Conservation (phyloP, 1,284 basidiomycete species). For the Heterobasidion parviporum region DNA sequence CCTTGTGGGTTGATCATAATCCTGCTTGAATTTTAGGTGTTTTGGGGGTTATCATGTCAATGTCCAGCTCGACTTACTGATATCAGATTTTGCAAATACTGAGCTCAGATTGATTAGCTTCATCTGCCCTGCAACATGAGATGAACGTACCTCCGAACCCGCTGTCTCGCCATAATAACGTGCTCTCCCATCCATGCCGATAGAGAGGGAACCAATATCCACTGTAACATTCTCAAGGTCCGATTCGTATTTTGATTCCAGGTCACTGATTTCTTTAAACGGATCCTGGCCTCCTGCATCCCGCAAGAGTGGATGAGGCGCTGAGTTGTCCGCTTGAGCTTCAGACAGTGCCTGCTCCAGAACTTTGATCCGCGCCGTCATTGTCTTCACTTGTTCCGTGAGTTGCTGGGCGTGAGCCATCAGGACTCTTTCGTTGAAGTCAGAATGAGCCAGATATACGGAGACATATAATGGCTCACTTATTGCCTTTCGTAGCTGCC, state of each 20-base stretch:
- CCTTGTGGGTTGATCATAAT: not conserved
- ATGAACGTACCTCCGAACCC: slow-evolving; percentile 32
- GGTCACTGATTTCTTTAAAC: slow-evolving; percentile 2
- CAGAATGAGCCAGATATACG: not conserved
- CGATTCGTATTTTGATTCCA: slow-evolving; percentile 3
- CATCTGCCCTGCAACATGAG: not conserved
- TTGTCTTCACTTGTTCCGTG: slow-evolving; percentile 34
- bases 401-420: slow-evolving; percentile 38
- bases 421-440: slow-evolving; percentile 27
- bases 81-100: slow-evolving; percentile 39
- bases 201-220: slow-evolving; percentile 34
- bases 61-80: slow-evolving; percentile 19
- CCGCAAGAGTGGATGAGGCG: slow-evolving; percentile 1
- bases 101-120: not conserved
- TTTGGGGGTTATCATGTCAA: not conserved
- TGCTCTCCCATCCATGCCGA: slow-evolving; percentile 35
- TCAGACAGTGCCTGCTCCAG: slow-evolving; percentile 43
- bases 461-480: slow-evolving; percentile 24
- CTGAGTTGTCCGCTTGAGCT: slow-evolving; percentile 13
- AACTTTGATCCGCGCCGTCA: slow-evolving; percentile 43
- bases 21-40: not conserved
- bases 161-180: slow-evolving; percentile 40
- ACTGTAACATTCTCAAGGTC: slow-evolving; percentile 14
- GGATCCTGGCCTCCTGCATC: not conserved
- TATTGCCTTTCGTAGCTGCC: slow-evolving; percentile 47